phyloP scores from a whole-genome alignment of 345 rosid species.

The Raphanus raphanistrum region DNA sequence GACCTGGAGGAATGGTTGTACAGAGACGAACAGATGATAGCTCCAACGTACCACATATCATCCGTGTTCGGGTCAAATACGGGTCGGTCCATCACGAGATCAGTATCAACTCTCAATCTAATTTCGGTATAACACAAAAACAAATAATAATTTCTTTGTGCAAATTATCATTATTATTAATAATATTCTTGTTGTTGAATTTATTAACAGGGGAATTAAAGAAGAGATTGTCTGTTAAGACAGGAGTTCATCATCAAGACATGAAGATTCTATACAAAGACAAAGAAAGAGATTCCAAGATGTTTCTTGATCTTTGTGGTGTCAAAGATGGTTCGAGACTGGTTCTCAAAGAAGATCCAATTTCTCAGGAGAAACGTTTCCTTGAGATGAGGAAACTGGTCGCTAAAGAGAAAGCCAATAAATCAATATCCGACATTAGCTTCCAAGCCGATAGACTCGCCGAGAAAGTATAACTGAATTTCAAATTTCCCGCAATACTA shows the following conservation, averaged over 20 bases:
- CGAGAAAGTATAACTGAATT: slow-evolving; percentile 54
- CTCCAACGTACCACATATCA: slow-evolving; percentile 60
- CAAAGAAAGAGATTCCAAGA: slow-evolving; percentile 92
- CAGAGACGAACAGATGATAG: slow-evolving; percentile 72
- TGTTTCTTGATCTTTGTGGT: slow-evolving; percentile 74
- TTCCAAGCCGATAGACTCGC: slow-evolving; percentile 74
- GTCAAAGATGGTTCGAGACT: slow-evolving; percentile 87
- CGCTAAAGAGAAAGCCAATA: slow-evolving; percentile 66
- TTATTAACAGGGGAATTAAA: slow-evolving; percentile 73
- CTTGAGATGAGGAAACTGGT: slow-evolving; percentile 70
- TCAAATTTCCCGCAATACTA: neutral
- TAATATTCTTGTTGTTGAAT: neutral
- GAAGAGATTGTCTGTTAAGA: slow-evolving; percentile 67
- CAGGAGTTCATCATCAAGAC: slow-evolving; percentile 79
- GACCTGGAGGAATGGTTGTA: slow-evolving; percentile 98
- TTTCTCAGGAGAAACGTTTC: slow-evolving; percentile 76
- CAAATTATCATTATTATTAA: neutral
- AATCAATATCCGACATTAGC: slow-evolving; percentile 70
- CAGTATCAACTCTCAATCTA: slow-evolving; percentile 72
- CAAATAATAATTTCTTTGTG: neutral
- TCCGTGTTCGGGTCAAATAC: slow-evolving; percentile 81
- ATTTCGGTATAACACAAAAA: slow-evolving; percentile 64
- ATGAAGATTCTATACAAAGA: slow-evolving; percentile 84
- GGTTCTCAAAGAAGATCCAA: slow-evolving; percentile 71
- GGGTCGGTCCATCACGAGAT: slow-evolving; percentile 79